These are phyloP conservation scores for Calonectria pseudoreteaudii DNA, from an alignment of 2,329 filamentous ascomycete genomes.

Conservation along the genomic window DNA sequence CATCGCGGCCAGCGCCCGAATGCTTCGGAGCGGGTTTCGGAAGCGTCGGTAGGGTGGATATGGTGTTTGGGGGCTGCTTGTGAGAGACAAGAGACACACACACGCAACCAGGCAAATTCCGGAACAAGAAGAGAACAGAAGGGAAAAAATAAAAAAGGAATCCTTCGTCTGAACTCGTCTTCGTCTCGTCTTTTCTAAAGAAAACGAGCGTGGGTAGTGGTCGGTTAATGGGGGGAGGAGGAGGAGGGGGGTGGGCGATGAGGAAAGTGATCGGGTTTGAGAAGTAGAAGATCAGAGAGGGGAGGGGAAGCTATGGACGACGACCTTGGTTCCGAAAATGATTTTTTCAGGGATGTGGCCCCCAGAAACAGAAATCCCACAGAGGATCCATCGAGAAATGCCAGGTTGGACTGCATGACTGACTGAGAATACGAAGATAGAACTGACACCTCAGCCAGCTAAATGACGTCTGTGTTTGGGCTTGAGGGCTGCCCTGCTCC, in stretches of 20 bases:
- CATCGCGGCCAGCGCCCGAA: constrained; percentile 7
- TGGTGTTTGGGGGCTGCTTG: not conserved
- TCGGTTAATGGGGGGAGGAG: not conserved
- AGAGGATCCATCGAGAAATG: constrained; percentile 15
- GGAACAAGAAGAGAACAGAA: not conserved
- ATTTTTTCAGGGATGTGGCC: not conserved
- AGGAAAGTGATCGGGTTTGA: no score
- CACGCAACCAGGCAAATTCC: not conserved
- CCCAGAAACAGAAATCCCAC: not conserved
- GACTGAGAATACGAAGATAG: constrained; percentile 22
- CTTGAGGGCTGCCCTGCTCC: constrained; percentile 9
- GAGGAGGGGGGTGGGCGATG: no score
- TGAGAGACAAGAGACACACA: not conserved
- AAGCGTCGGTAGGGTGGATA: constrained; percentile 3
- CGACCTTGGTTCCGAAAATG: not conserved
- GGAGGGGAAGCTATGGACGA: not conserved
- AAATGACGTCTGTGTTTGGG: constrained; percentile 23
- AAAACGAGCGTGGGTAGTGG: constrained; percentile 7
- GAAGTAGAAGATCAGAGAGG: not conserved
- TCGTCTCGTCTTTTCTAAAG: not conserved
- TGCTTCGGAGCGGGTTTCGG: not conserved
- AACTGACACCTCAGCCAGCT: constrained; percentile 20
- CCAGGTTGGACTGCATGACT: constrained; percentile 23
- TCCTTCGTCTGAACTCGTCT: not conserved
- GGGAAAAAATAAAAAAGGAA: not conserved